These are phyloP conservation scores for Aspergillus ochraceus DNA, from an alignment of 2,329 filamentous ascomycete genomes.

Conservation along the genomic window DNA sequence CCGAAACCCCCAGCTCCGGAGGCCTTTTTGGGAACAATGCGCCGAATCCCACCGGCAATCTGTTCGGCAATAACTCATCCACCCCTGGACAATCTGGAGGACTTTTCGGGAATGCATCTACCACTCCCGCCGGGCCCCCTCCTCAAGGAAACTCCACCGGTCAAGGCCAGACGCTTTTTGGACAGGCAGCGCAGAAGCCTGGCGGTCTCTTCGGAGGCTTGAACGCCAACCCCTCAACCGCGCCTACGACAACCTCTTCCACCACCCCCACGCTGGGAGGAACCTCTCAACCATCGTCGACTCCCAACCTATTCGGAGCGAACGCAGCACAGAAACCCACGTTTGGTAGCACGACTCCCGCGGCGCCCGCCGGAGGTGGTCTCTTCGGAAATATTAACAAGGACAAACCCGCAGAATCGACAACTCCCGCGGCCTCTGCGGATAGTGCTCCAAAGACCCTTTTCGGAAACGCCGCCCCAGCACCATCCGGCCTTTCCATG, in stretches of 20 bases:
- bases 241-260: slow-evolving; percentile 20
- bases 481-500: slow-evolving; percentile 24
- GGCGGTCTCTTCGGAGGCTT: slow-evolving; percentile 27
- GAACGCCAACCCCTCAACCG: slow-evolving; percentile 26
- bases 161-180: slow-evolving; percentile 30
- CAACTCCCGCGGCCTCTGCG: slow-evolving; percentile 25
- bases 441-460: slow-evolving; percentile 28
- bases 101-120: slow-evolving; percentile 45
- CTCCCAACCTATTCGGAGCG: slow-evolving; percentile 25
- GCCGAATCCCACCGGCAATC: slow-evolving; percentile 22
- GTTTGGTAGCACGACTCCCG: slow-evolving; percentile 23
- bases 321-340: slow-evolving; percentile 28
- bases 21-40: slow-evolving; percentile 35
- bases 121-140: slow-evolving; percentile 53
- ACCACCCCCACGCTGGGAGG: slow-evolving; percentile 25
- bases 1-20: slow-evolving; percentile 32
- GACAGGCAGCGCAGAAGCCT: slow-evolving; percentile 28
- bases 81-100: slow-evolving; percentile 39
- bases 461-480: slow-evolving; percentile 23
- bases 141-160: slow-evolving; percentile 34
- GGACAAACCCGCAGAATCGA: slow-evolving; percentile 31
- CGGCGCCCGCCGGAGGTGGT: slow-evolving; percentile 16
- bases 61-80: slow-evolving; percentile 38
- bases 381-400: slow-evolving; percentile 27
- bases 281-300: slow-evolving; percentile 24